A percentile compares a stretch with the other conserved stretches of the same genome.
phyloP scores from a whole-genome alignment of 768 basidiomycete genomes.

The Russula virescens region DNA sequence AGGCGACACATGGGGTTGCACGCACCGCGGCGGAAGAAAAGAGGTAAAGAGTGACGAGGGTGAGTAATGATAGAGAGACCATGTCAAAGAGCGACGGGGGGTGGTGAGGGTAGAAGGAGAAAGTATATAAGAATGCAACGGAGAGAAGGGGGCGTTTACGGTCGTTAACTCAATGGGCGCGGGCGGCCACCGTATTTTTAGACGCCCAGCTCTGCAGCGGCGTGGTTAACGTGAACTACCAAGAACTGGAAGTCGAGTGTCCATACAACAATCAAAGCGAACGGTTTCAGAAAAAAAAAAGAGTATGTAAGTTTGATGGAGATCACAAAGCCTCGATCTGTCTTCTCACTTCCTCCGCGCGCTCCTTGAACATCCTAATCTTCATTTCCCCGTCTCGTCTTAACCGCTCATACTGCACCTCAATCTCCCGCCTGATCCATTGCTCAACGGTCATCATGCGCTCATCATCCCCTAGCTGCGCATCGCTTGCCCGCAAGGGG shows the following conservation, averaged over 20 bases:
- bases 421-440: slow-evolving; percentile 75
- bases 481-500: slow-evolving; percentile 25
- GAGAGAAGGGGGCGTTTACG: background rate
- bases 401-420: slow-evolving; percentile 57
- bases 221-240: background rate
- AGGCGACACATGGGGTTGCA: slow-evolving; percentile 62
- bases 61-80: slow-evolving; percentile 33
- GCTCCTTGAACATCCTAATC: slow-evolving; percentile 44
- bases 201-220: background rate
- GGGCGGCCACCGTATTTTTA: background rate
- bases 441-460: slow-evolving; percentile 77
- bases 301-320: background rate
- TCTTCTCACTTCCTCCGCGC: slow-evolving; percentile 35
- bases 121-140: background rate
- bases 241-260: background rate
- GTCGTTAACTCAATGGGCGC: too few relatives aligned
- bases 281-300: background rate
- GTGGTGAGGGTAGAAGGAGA: background rate
- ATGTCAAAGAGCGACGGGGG: slow-evolving; percentile 26
- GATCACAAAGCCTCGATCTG: slow-evolving; percentile 31
- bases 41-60: slow-evolving; percentile 49
- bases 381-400: slow-evolving; percentile 45
- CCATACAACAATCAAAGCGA: background rate
- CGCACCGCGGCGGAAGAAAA: slow-evolving; percentile 35
- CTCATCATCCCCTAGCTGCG: slow-evolving; percentile 55